phyloP scores from a whole-genome alignment of 805 yeast genomes.

The Kodamaea laetipori region DNA sequence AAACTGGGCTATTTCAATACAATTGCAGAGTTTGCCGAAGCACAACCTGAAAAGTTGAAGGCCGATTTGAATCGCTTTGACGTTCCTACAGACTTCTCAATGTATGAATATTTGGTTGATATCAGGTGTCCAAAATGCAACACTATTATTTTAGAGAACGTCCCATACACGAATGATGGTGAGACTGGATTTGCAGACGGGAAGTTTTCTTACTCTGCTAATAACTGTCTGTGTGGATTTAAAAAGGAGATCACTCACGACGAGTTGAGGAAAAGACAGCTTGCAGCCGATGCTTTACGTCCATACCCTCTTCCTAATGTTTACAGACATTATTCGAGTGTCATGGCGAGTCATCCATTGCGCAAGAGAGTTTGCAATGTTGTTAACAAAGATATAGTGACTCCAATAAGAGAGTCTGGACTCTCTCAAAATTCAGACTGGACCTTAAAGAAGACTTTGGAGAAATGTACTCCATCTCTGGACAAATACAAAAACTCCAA shows the following conservation, averaged over 20 bases:
- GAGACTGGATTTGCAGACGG: constrained; percentile 20
- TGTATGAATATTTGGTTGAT: constrained; percentile 11
- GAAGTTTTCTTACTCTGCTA: constrained; percentile 7
- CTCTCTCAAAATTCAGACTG: no score
- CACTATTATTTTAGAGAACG: constrained; percentile 10
- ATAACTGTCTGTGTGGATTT: not conserved
- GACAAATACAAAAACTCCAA: no score
- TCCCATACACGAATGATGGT: constrained; percentile 16
- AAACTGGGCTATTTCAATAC: constrained; percentile 5
- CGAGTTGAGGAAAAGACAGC: constrained; percentile 22
- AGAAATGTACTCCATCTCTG: no score
- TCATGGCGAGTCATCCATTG: not conserved
- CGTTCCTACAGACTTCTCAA: constrained; percentile 3
- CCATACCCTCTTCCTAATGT: constrained; percentile 12
- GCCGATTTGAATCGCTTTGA: not conserved
- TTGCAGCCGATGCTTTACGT: constrained; percentile 17
- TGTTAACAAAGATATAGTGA: not conserved
- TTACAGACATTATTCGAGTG: constrained; percentile 12
- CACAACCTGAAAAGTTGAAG: not conserved
- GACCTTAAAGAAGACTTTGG: no score
- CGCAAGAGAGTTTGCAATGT: not conserved
- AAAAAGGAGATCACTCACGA: constrained; percentile 20
- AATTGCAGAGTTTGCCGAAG: not conserved
- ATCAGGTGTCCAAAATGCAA: constrained; percentile 19
- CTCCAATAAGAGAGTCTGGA: no score